phyloP scores from a whole-genome alignment of 2,329 filamentous ascomycete species.

The Colletotrichum trifolii region DNA sequence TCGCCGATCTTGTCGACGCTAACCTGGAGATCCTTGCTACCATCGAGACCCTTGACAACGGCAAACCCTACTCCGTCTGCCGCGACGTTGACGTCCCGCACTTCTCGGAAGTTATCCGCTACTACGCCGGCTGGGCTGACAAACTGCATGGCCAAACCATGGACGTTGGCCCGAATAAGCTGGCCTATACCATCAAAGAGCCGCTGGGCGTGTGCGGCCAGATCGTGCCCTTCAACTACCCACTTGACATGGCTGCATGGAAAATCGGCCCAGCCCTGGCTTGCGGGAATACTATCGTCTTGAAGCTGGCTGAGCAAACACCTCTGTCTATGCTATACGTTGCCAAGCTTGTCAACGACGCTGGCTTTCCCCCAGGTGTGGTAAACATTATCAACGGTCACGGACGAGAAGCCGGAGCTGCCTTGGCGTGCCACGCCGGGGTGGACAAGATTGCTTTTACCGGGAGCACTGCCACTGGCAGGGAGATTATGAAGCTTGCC shows the following conservation, averaged over 20 bases:
- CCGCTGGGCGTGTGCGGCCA: constrained; percentile 81
- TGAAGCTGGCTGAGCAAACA: constrained; percentile 71
- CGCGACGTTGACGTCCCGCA: constrained; percentile 71
- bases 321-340: constrained; percentile 70
- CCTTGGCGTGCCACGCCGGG: constrained; percentile 70
- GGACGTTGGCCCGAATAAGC: constrained; percentile 74
- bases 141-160: constrained; percentile 85
- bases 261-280: constrained; percentile 70
- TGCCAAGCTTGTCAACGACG: constrained; percentile 72
- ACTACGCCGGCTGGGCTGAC: constrained; percentile 84
- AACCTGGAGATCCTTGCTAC: constrained; percentile 64
- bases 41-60: constrained; percentile 82
- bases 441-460: constrained; percentile 81
- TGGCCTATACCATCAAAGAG: constrained; percentile 81
- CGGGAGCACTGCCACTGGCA: constrained; percentile 74
- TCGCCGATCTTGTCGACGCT: constrained; percentile 75
- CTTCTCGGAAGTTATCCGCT: constrained; percentile 65
- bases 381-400: constrained; percentile 77
- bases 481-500: constrained; percentile 77
- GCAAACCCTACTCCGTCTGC: constrained; percentile 77
- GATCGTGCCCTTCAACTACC: constrained; percentile 88
- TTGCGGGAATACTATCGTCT: constrained; percentile 67
- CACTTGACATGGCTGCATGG: constrained; percentile 80
- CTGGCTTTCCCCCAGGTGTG: constrained; percentile 79
- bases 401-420: constrained; percentile 71